phyloP scores from a whole-genome alignment of 192 early-diverging fungal genomes.

The Dispira simplex region DNA sequence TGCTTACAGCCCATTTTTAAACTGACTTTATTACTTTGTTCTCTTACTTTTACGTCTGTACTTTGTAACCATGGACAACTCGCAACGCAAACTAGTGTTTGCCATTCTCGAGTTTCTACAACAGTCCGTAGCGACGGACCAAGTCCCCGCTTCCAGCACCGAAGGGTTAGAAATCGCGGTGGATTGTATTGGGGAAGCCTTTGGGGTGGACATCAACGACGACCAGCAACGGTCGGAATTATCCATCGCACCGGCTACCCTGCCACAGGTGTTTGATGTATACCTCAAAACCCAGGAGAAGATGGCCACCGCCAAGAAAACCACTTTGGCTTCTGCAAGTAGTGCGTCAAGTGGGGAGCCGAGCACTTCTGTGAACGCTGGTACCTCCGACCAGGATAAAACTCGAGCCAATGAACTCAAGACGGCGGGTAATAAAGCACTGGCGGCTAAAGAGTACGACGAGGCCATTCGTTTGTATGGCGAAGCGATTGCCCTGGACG shows the following conservation, averaged over 20 bases:
- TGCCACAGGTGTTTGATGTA: conserved; percentile 80
- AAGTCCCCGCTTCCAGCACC: neutral
- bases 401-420: conserved; percentile 82
- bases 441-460: conserved; percentile 66
- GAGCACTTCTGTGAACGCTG: neutral
- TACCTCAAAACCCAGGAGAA: conserved; percentile 75
- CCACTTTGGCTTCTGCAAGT: neutral
- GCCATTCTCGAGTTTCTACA: conserved; percentile 10
- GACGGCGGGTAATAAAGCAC: conserved; percentile 64
- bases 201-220: conserved; percentile 70
- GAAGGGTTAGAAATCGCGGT: conserved; percentile 43
- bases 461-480: conserved; percentile 82
- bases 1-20: neutral
- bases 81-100: conserved; percentile 8
- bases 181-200: conserved; percentile 90
- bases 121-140: neutral
- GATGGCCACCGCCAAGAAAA: conserved; percentile 16
- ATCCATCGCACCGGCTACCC: conserved; percentile 72
- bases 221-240: conserved; percentile 41
- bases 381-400: conserved; percentile 42
- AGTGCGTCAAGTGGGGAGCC: neutral
- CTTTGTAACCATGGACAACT: conserved; percentile 2
- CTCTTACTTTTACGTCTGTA: neutral
- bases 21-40: neutral
- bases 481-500: conserved; percentile 75